Base-by-base conservation (phyloP, 2,329 filamentous ascomycete species). In the Spiromastix sp. region DNA sequence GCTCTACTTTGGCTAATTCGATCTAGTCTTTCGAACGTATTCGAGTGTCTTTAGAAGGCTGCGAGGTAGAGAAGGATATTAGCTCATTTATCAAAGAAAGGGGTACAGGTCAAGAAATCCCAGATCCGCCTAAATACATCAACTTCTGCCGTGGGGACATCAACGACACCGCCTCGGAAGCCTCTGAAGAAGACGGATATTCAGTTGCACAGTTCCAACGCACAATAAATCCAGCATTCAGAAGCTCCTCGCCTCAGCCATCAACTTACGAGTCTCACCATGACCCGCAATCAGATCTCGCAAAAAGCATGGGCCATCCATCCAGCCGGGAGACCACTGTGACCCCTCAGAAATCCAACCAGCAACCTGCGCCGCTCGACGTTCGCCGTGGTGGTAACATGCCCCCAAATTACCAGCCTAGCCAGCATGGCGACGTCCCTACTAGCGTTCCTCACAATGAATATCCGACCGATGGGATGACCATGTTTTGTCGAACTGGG, bases 1-100 rank as follows among this genome's bases (percentile, higher is more conserved):
- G n/a, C n/a, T n/a, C n/a, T n/a, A n/a, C n/a, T n/a, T n/a, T n/a
- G n/a, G n/a, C 31, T 44, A 28, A 43, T 17, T 4, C 12, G 19
- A 32, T 28, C 17, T 48, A 72, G 44, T 91, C 89, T 2, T 98
- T 89, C 59, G 93, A 98, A 61, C 96, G 95, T 66, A 84, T 98
- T 42, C 79, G 93, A 8, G 66, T 96, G 4, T 89, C 89, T 0
- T 70, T 98, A 2, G 93, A 98, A 63, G 83, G 84, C 52, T 93
- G 93, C 64, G 91, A 98, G 50, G 91, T 98, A 2, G 87, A 95
- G 57, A 93, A 89, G 57, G 93, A 98, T 56, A 95, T 98, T 43
- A 65, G 77, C 15, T 67, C 62, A 43, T 98, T 98, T 64, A 98
- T 98, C 62, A 81, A 72, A 43, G 86, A 93, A 31, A 74, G 66